Evolutionary conservation across 2,329 filamentous ascomycete species (phyloP).

Genomic region (Nemania diffusa): DNA sequence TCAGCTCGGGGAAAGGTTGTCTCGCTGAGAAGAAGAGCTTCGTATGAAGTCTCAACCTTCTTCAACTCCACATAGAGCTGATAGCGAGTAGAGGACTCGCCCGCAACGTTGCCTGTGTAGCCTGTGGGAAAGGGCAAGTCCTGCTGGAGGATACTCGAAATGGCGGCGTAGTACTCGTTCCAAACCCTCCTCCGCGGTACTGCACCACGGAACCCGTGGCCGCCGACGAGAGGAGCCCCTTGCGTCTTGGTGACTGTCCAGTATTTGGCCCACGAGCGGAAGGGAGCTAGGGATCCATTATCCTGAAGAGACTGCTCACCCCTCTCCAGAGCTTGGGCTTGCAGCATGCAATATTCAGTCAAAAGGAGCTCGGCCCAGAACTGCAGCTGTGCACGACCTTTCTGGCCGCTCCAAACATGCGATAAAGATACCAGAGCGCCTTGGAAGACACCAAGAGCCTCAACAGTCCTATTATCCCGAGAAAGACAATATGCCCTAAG

Average conservation of each 20-base stretch:
- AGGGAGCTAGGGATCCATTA: conserved; percentile 64
- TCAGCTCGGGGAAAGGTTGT: conserved; percentile 86
- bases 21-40: conserved; percentile 79
- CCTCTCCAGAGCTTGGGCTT: conserved; percentile 66
- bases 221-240: conserved; percentile 59
- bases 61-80: conserved; percentile 82
- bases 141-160: conserved; percentile 79
- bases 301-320: conserved; percentile 63
- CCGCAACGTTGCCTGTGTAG: conserved; percentile 53
- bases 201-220: conserved; percentile 67
- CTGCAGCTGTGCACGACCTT: conserved; percentile 71
- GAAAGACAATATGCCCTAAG: conserved; percentile 75
- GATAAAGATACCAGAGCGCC: conserved; percentile 72
- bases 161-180: conserved; percentile 83
- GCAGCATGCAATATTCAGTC: conserved; percentile 78
- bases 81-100: conserved; percentile 65
- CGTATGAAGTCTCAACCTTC: conserved; percentile 81
- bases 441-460: conserved; percentile 74
- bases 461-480: conserved; percentile 59
- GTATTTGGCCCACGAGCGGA: conserved; percentile 76
- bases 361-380: conserved; percentile 84
- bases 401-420: conserved; percentile 60
- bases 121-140: conserved; percentile 69
- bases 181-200: conserved; percentile 77
- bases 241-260: conserved; percentile 64